Evolutionary conservation across 805 yeast genomes (phyloP).

Genomic region (Ogataea glucozyma): DNA sequence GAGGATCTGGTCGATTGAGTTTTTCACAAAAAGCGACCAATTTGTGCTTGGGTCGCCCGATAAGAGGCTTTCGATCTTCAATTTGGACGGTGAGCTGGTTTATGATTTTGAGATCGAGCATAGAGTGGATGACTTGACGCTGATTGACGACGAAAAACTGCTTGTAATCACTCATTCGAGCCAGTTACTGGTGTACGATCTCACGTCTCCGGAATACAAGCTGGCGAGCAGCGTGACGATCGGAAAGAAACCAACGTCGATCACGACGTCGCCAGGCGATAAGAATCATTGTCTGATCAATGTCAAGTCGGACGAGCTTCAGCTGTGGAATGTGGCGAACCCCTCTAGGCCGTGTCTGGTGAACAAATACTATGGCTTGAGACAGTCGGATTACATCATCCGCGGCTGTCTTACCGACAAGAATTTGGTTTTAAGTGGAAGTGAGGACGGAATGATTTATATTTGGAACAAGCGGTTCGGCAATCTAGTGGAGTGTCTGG

Average conservation of each 20-base stretch:
- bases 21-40: slow-evolving; percentile 48
- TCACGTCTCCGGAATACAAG: slow-evolving; percentile 32
- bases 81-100: slow-evolving; percentile 33
- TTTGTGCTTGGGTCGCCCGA: slow-evolving; percentile 81
- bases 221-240: slow-evolving; percentile 43
- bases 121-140: slow-evolving; percentile 67
- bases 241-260: slow-evolving; percentile 62
- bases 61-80: slow-evolving; percentile 55
- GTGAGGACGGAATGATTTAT: slow-evolving; percentile 77
- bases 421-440: slow-evolving; percentile 73
- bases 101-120: slow-evolving; percentile 31
- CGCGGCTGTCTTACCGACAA: slow-evolving; percentile 80
- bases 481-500: slow-evolving; percentile 57
- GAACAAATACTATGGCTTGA: slow-evolving; percentile 69
- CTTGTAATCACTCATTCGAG: slow-evolving; percentile 66
- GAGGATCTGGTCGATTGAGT: slow-evolving; percentile 62
- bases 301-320: slow-evolving; percentile 73
- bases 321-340: slow-evolving; percentile 72
- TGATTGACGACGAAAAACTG: slow-evolving; percentile 62
- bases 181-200: slow-evolving; percentile 60
- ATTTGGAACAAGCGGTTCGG: slow-evolving; percentile 79
- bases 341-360: slow-evolving; percentile 47
- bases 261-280: slow-evolving; percentile 56
- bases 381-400: slow-evolving; percentile 67
- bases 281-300: slow-evolving; percentile 57